Evolutionary conservation across 2,329 filamentous ascomycete species (phyloP).

Genomic region (Dothidotthia symphoricarpi): DNA sequence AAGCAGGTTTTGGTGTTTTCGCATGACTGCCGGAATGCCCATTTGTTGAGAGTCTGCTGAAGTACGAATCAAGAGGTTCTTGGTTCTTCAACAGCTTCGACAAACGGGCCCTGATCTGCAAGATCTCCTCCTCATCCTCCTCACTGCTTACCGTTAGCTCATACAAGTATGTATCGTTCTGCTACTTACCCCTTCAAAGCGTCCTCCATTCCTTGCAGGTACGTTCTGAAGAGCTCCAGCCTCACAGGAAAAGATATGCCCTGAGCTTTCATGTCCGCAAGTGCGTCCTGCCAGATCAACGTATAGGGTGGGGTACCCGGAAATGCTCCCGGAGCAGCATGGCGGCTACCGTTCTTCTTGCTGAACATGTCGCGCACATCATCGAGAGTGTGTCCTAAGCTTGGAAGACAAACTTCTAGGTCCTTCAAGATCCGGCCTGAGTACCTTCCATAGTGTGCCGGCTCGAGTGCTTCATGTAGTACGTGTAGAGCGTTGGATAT

Average conservation of each 20-base stretch:
- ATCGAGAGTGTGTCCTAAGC: slow-evolving; percentile 52
- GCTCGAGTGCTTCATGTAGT: slow-evolving; percentile 47
- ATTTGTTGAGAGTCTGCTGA: slow-evolving; percentile 28
- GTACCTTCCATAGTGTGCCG: slow-evolving; percentile 40
- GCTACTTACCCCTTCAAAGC: slow-evolving; percentile 48
- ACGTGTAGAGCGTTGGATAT: slow-evolving; percentile 53
- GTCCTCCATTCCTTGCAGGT: slow-evolving; percentile 47
- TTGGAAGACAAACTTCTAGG: slow-evolving; percentile 50
- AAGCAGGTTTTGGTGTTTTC: slow-evolving; percentile 30
- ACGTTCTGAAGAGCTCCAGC: slow-evolving; percentile 52
- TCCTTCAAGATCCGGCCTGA: slow-evolving; percentile 47
- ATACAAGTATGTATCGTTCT: background rate
- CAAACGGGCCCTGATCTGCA: slow-evolving; percentile 26
- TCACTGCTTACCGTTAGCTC: slow-evolving; percentile 25
- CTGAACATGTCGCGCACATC: slow-evolving; percentile 48
- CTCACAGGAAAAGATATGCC: slow-evolving; percentile 49
- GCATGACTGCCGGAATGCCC: slow-evolving; percentile 16
- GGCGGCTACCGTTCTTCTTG: slow-evolving; percentile 32
- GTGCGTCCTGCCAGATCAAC: slow-evolving; percentile 53
- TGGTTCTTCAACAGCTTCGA: slow-evolving; percentile 38
- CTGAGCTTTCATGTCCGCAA: slow-evolving; percentile 48
- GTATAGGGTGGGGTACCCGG: slow-evolving; percentile 46
- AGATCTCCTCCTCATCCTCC: slow-evolving; percentile 31
- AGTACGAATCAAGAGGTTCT: slow-evolving; percentile 37
- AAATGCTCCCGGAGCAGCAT: slow-evolving; percentile 34